Evolutionary conservation across 345 rosid species (phyloP).

Genomic region (Eucalyptus urophylla): DNA sequence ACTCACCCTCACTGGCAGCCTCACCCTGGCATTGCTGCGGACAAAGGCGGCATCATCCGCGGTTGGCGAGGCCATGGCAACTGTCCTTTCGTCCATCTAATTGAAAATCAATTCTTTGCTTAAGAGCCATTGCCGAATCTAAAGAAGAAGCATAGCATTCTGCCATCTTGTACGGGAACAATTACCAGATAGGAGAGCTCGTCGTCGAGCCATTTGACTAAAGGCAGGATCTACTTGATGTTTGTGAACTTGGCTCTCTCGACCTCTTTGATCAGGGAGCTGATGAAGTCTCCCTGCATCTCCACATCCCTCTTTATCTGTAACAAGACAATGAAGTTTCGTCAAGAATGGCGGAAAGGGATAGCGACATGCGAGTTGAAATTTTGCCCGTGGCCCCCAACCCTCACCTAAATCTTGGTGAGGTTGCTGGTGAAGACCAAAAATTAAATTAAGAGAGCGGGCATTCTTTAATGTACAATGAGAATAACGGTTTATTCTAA

Average conservation of each 20-base stretch:
- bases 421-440: no score
- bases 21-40: rapidly evolving
- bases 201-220: constrained; percentile 93
- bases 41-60: rapidly evolving
- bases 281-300: constrained; percentile 85
- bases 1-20: no score
- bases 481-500: no score
- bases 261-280: constrained; percentile 72
- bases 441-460: no score
- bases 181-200: constrained; percentile 77
- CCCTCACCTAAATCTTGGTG: no score
- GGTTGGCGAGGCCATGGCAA: no score
- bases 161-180: neutral
- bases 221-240: constrained; percentile 82
- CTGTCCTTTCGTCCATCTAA: no score
- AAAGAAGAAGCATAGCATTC: neutral
- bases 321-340: neutral
- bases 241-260: constrained; percentile 61
- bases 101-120: no score
- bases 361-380: neutral
- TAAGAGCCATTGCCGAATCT: no score
- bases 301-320: constrained; percentile 89
- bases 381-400: neutral
- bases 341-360: neutral
- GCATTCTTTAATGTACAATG: no score